Evolutionary conservation across 2,329 filamentous ascomycete species (phyloP).

Genomic region (Bisporella sp.): DNA sequence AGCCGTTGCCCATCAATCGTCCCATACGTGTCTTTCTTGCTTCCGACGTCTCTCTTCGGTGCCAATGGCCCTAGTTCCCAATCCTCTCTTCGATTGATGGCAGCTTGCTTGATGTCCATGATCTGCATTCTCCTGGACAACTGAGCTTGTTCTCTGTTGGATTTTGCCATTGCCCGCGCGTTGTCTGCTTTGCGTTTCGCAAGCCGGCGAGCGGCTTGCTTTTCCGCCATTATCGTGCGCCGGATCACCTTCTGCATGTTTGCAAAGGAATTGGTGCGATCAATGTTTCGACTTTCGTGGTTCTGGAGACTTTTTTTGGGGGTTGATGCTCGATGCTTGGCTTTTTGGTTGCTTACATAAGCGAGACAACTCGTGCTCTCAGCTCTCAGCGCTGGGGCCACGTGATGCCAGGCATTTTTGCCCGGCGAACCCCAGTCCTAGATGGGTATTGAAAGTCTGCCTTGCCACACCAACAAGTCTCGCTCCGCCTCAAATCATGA

Average conservation of each 20-base stretch:
- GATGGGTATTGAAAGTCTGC: too few relatives aligned
- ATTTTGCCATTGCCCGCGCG: slow-evolving; percentile 18
- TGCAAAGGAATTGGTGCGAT: slow-evolving; percentile 7
- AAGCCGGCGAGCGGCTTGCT: slow-evolving; percentile 47
- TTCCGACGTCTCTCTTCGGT: slow-evolving; percentile 66
- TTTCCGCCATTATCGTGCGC: slow-evolving; percentile 59
- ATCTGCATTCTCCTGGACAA: slow-evolving; percentile 23
- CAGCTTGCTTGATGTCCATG: slow-evolving; percentile 38
- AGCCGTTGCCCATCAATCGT: slow-evolving; percentile 35
- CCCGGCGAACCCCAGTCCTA: too few relatives aligned
- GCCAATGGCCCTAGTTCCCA: slow-evolving; percentile 74
- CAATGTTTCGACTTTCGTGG: too few relatives aligned
- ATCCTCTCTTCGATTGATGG: slow-evolving; percentile 60
- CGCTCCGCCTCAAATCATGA: too few relatives aligned
- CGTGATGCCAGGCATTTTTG: too few relatives aligned
- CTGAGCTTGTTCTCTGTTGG: slow-evolving; percentile 12
- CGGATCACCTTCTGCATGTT: slow-evolving; percentile 66
- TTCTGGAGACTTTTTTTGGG: too few relatives aligned
- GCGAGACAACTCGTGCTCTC: too few relatives aligned
- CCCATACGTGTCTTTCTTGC: slow-evolving; percentile 50
- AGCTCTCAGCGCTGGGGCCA: too few relatives aligned
- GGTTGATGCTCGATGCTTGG: too few relatives aligned
- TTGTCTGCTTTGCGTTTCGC: slow-evolving; percentile 28
- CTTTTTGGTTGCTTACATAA: too few relatives aligned
- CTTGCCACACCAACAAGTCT: too few relatives aligned